A percentile compares a stretch with the other conserved stretches of the same genome.
phyloP scores from a whole-genome alignment of 371 early-diverging fungal genomes.

The Batkoa obscura region DNA sequence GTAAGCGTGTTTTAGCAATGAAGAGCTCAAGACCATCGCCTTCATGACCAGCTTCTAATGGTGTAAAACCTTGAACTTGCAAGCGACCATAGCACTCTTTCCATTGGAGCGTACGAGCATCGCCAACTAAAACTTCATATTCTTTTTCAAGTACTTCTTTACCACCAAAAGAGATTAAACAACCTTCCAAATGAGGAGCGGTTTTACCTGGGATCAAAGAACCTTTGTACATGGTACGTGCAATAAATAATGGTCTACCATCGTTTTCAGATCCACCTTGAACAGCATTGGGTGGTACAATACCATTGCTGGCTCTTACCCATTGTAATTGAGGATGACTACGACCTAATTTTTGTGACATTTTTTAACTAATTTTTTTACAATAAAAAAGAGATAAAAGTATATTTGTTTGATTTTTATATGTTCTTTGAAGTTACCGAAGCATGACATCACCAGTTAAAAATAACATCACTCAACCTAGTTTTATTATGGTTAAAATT shows the following conservation, averaged over 20 bases:
- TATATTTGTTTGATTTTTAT: too few species aligned
- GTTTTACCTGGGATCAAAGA: slow-evolving; percentile 29
- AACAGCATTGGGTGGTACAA: slow-evolving; percentile 7
- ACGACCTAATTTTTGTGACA: not conserved
- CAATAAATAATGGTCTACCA: slow-evolving; percentile 7
- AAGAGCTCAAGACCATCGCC: slow-evolving; percentile 16
- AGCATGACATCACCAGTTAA: too few species aligned
- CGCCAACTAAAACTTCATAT: slow-evolving; percentile 26
- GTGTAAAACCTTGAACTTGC: slow-evolving; percentile 7
- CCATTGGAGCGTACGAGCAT: slow-evolving; percentile 21
- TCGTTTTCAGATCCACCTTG: slow-evolving; percentile 8
- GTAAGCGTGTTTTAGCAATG: slow-evolving; percentile 18
- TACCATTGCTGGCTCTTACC: slow-evolving; percentile 4
- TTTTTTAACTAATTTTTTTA: too few species aligned
- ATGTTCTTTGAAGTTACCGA: too few species aligned
- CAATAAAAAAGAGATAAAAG: too few species aligned
- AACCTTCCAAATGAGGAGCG: slow-evolving; percentile 18
- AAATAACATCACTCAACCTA: too few species aligned
- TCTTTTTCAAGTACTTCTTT: slow-evolving; percentile 15
- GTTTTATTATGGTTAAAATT: too few species aligned
- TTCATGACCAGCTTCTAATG: slow-evolving; percentile 24
- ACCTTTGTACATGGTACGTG: slow-evolving; percentile 9
- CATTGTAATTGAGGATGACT: slow-evolving; percentile 2
- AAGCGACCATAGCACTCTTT: slow-evolving; percentile 13
- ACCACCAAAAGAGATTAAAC: slow-evolving; percentile 18